A percentile compares a stretch with the other conserved stretches of the same genome.
Evolutionary conservation across 345 rosid genomes (phyloP).

Genomic region (Bretschneidera sinensis): DNA sequence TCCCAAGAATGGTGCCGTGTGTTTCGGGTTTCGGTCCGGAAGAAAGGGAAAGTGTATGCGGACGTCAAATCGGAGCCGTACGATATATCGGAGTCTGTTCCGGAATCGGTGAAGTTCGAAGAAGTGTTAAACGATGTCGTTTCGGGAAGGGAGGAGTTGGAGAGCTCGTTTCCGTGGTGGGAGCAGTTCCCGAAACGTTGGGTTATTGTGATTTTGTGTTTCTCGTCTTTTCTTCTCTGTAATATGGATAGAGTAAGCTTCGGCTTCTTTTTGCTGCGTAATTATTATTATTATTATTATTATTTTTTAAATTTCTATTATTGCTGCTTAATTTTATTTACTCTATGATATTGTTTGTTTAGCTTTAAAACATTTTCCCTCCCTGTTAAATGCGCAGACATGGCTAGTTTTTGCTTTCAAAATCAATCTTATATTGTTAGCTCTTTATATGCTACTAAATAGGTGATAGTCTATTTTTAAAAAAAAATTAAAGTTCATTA

Average conservation of each 20-base stretch:
- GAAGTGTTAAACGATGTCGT: slow-evolving; percentile 26
- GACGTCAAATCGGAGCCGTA: slow-evolving; percentile 26
- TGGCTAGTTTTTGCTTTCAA: too few relatives aligned
- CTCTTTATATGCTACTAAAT: too few relatives aligned
- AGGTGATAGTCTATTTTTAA: too few relatives aligned
- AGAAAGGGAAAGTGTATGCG: slow-evolving; percentile 24
- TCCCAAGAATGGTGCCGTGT: slow-evolving; percentile 22
- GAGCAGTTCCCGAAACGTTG: slow-evolving; percentile 86
- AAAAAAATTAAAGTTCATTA: too few relatives aligned
- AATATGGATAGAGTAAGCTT: slow-evolving; percentile 83
- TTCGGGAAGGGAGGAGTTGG: slow-evolving; percentile 11
- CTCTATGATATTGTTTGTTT: too few relatives aligned
- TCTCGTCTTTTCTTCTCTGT: slow-evolving; percentile 81
- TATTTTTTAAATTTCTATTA: neutral
- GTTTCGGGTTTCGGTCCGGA: slow-evolving; percentile 44
- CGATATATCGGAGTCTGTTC: slow-evolving; percentile 25
- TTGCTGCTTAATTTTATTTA: neutral
- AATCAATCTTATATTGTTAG: too few relatives aligned
- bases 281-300: neutral
- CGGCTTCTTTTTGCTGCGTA: slow-evolving; percentile 1
- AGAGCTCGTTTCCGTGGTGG: slow-evolving; percentile 63
- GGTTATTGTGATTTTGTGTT: slow-evolving; percentile 81
- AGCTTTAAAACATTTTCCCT: too few relatives aligned
- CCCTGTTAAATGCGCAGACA: too few relatives aligned
- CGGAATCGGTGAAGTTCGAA: slow-evolving; percentile 30